These are phyloP conservation scores for Glaciozyma martinii DNA, from an alignment of 768 basidiomycete species.

Conservation along the genomic window DNA sequence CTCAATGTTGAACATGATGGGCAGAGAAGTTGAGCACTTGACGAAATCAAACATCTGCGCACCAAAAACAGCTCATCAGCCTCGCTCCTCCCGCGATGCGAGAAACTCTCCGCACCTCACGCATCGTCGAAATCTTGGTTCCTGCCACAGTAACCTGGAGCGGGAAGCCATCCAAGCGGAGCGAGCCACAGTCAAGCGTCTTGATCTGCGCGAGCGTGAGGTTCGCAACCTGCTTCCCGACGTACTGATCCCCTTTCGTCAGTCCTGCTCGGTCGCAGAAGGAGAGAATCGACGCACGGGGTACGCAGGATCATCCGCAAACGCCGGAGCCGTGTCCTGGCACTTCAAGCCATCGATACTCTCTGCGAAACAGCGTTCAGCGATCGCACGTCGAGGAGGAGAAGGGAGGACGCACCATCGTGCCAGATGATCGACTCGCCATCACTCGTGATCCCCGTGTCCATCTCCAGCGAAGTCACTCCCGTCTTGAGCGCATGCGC, in stretches of 20 bases:
- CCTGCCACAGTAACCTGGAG: not conserved
- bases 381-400: no score
- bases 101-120: not conserved
- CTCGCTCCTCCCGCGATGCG: no score
- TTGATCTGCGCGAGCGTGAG: constrained; percentile 28
- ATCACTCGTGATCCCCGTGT: constrained; percentile 17
- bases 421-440: constrained; percentile 22
- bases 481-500: constrained; percentile 10
- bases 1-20: constrained; percentile 27
- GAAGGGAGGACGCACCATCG: not conserved
- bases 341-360: constrained; percentile 1
- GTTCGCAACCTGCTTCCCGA: constrained; percentile 19
- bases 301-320: not conserved
- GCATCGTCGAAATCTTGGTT: not conserved
- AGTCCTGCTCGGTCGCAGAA: no score
- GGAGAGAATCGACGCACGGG: not conserved
- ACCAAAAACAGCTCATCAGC: no score
- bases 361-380: not conserved
- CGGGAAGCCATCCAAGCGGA: constrained; percentile 1
- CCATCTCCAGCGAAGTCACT: constrained; percentile 20
- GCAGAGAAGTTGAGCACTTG: not conserved
- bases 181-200: constrained; percentile 20
- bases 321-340: not conserved
- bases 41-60: constrained; percentile 6
- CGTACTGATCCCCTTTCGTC: not conserved